Conservation (phyloP, 2,329 filamentous ascomycete genomes). For the Colletotrichum navitas region DNA sequence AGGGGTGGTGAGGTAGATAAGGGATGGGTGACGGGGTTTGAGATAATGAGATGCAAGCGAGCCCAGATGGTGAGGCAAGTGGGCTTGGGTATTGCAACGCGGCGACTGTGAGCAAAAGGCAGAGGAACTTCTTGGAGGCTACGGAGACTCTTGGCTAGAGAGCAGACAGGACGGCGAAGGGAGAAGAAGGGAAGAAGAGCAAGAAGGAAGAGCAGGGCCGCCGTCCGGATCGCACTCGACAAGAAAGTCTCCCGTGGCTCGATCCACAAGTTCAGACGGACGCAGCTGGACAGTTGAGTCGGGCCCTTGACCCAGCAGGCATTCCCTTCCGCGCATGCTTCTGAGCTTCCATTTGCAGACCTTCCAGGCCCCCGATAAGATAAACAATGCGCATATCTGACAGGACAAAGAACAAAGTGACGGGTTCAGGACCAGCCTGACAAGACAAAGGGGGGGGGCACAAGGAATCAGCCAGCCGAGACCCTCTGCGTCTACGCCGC, state of each 20-base stretch:
- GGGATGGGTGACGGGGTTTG: constrained; percentile 12
- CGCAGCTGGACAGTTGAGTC: constrained; percentile 7
- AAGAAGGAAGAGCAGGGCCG: background rate
- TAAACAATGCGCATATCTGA: constrained; percentile 23
- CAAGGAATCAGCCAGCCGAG: background rate
- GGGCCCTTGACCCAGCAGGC: constrained; percentile 17
- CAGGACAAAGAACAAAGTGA: constrained; percentile 9
- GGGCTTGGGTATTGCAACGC: background rate
- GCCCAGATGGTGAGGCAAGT: background rate
- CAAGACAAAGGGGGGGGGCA: constrained; percentile 1
- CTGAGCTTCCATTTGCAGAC: constrained; percentile 19
- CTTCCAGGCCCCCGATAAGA: constrained; percentile 29
- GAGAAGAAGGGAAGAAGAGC: background rate
- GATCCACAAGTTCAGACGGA: constrained; percentile 24
- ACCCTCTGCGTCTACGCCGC: constrained; percentile 1
- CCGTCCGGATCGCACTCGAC: constrained; percentile 5
- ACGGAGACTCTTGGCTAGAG: background rate
- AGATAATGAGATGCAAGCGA: constrained; percentile 4
- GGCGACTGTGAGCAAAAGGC: background rate
- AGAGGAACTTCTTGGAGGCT: background rate
- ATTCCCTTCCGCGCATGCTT: constrained; percentile 16
- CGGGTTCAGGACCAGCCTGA: background rate
- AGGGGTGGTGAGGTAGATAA: constrained; percentile 18
- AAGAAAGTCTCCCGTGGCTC: constrained; percentile 13
- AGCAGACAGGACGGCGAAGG: constrained; percentile 3